A percentile compares a stretch with the other conserved stretches of the same genome.
Evolutionary conservation across 2,329 filamentous ascomycete genomes (phyloP).

Genomic region (Cercospora sp.): DNA sequence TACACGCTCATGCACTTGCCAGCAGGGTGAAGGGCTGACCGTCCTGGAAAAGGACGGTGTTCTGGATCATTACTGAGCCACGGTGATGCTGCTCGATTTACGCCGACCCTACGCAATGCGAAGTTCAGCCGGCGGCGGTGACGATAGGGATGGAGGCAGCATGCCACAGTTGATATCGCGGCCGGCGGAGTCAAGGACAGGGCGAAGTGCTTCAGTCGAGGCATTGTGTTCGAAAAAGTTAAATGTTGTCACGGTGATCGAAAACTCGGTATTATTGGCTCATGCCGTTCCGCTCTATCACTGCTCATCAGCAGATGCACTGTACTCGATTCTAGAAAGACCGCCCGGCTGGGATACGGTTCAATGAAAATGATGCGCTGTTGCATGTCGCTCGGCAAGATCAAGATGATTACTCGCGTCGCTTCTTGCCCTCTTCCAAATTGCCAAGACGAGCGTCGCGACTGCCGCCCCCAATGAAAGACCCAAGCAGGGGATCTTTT

Average conservation of each 20-base stretch:
- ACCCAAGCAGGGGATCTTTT: slow-evolving; percentile 78
- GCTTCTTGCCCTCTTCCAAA: slow-evolving; percentile 97
- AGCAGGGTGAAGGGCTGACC: neutral
- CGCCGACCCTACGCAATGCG: neutral
- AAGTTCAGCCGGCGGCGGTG: neutral
- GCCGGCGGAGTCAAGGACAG: neutral
- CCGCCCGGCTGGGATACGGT: neutral
- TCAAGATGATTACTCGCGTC: slow-evolving; percentile 68
- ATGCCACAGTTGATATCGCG: neutral
- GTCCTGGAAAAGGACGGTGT: neutral
- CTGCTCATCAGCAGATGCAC: slow-evolving; percentile 2
- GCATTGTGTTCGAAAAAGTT: neutral
- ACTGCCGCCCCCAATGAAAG: slow-evolving; percentile 67
- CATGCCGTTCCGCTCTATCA: neutral
- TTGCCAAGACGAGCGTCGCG: slow-evolving; percentile 81
- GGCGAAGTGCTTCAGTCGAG: neutral
- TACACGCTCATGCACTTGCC: neutral
- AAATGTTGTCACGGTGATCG: neutral
- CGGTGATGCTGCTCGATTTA: neutral
- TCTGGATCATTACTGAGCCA: no score
- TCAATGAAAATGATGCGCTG: neutral
- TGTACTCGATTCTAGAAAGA: slow-evolving; percentile 7
- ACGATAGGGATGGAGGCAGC: neutral
- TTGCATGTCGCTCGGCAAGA: neutral
- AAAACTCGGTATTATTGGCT: neutral